Base-by-base conservation (phyloP, 2,329 filamentous ascomycete genomes). In the Epicoccum sorghinum region DNA sequence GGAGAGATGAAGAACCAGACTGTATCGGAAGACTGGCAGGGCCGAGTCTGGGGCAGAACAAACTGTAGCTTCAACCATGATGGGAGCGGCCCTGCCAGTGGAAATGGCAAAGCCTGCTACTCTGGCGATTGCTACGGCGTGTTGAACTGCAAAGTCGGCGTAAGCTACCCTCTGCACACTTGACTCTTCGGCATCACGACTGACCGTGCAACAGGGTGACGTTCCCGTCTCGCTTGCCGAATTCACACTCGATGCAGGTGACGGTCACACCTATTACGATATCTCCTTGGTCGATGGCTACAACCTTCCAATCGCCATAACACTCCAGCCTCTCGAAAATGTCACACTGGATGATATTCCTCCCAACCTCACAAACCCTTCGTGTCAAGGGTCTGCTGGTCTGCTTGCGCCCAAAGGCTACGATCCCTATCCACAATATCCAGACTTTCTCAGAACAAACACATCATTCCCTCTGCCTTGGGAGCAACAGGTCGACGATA, bases 281-380 rank as follows among this genome's bases (percentile, higher is more conserved):
- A 90, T 95, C 59, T 92, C 89, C 36, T 80, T 93, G 3, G 90
- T 95, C 22, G 90, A 95, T 69, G 90, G 90, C 43, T 93, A 93
- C 81, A 93, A 93, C 69, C 75, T 93, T 1, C 89, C 89, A 1
- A 70, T 93, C 58, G 87, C 84, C 27, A 84, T 83, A 33, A 73
- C 81, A 22, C 66, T 80, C 23, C 68, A 78, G 39, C 70, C 76
- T 9, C 82, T 86, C 22, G 80, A 82, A 48, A 87, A 89, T 63
- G 81, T 83, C 7, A 81, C 79, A 1, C 82, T 89, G 7, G 75
- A 79, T 45, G 75, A 79, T 49, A 87, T 93, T 54, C 88, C 89
- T 10, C 88, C 89, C 7, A 92, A 91, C 65, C 80, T 91, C 22
- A 89, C 87, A 46, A 93, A 92, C 69, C 85, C 86, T 2, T 86